Conservation (phyloP, 306 rosid species). For the Luffa aegyptiaca region DNA sequence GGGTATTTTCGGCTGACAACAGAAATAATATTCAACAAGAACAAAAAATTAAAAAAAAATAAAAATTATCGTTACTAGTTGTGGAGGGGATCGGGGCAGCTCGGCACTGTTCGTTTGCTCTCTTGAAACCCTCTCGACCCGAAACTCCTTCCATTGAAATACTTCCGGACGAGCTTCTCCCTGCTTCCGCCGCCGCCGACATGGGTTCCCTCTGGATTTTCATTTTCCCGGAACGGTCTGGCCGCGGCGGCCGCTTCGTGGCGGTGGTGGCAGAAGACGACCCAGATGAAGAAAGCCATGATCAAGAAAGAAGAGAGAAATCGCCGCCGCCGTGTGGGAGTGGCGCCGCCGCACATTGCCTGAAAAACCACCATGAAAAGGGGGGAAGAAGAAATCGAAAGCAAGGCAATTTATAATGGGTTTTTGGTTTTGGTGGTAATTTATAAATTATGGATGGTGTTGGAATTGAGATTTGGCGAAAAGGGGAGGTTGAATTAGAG, state of each 20-base stretch:
- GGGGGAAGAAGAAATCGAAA: background rate
- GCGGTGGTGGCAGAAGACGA: background rate
- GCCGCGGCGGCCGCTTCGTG: background rate
- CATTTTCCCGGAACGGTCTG: background rate
- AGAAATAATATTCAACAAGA: background rate
- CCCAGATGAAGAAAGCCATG: background rate
- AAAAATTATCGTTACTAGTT: conserved; percentile 29
- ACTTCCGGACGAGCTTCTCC: background rate
- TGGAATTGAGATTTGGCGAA: background rate
- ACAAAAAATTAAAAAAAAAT: background rate
- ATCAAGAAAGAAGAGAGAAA: background rate
- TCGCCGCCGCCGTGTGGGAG: background rate
- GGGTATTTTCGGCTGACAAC: conserved; percentile 53
- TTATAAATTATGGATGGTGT: background rate
- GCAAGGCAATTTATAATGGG: no score
- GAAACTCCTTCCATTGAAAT: background rate
- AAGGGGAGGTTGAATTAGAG: background rate
- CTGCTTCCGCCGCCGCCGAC: background rate
- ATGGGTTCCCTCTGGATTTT: background rate
- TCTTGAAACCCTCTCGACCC: conserved; percentile 33
- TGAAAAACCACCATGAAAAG: background rate
- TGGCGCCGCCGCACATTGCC: background rate
- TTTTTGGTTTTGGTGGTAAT: background rate
- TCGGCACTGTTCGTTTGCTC: conserved; percentile 73
- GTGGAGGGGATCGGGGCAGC: conserved; percentile 99